These are phyloP conservation scores for Piper longum DNA, from an alignment of 164 flowering plant genomes.

Conservation along the genomic window DNA sequence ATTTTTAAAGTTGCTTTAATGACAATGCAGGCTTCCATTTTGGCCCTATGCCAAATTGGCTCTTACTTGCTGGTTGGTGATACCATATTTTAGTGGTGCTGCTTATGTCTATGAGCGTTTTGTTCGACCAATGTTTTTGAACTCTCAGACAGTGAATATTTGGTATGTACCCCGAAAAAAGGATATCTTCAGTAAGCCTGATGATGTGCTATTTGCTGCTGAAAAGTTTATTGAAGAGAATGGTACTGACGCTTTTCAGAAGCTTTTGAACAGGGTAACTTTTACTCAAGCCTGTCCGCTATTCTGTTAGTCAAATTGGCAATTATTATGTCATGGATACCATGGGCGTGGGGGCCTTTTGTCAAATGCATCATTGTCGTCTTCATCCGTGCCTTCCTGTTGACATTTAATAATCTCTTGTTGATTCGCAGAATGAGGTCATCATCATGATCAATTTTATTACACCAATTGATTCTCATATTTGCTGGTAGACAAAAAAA, in stretches of 20 bases:
- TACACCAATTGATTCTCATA: neutral
- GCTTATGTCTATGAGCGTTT: conserved; percentile 63
- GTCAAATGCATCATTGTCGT: no score
- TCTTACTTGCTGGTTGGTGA: conserved; percentile 69
- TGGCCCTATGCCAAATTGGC: conserved; percentile 67
- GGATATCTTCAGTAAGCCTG: conserved; percentile 35
- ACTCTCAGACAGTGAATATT: conserved; percentile 34
- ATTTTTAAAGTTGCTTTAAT: neutral
- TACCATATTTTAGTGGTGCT: conserved; percentile 85
- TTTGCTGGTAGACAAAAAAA: neutral
- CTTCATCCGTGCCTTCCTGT: no score
- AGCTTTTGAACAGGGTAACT: conserved; percentile 43
- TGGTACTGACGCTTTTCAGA: conserved; percentile 71
- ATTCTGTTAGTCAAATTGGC: neutral
- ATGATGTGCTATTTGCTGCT: conserved; percentile 60
- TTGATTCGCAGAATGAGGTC: no score
- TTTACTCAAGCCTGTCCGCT: neutral
- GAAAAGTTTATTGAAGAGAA: conserved; percentile 67
- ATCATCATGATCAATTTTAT: no score
- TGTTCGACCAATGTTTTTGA: conserved; percentile 58
- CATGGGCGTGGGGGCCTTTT: neutral
- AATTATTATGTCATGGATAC: neutral
- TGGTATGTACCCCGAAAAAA: conserved; percentile 65
- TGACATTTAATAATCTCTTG: no score
- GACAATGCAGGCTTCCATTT: conserved; percentile 37